Evolutionary conservation across 73 alveolate species (phyloP).

Genomic region (Strombidium stylifer): DNA sequence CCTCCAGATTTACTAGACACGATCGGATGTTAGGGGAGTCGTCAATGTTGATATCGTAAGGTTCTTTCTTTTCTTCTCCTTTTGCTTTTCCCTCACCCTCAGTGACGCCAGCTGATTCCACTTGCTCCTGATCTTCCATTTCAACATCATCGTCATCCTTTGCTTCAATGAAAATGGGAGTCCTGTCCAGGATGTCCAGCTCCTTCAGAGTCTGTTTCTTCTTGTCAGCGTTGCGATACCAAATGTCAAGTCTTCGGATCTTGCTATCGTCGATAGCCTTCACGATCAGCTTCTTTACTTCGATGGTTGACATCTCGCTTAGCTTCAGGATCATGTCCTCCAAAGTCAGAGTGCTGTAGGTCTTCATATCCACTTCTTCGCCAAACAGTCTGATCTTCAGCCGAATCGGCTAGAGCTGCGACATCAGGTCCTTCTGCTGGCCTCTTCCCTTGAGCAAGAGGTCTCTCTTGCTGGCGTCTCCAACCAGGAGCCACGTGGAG

Average conservation of each 20-base stretch:
- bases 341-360: background rate
- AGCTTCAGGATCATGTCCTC: background rate
- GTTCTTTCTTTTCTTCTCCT: background rate
- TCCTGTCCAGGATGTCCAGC: slow-evolving; percentile 3
- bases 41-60: slow-evolving; percentile 8
- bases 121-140: slow-evolving; percentile 7
- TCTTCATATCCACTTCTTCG: background rate
- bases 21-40: slow-evolving; percentile 27
- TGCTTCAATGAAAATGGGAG: slow-evolving; percentile 33
- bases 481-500: slow-evolving; percentile 22
- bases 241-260: slow-evolving; percentile 30
- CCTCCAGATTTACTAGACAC: slow-evolving; percentile 13
- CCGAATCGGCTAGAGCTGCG: slow-evolving; percentile 17
- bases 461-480: background rate
- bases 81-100: no score
- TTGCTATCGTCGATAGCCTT: slow-evolving; percentile 26
- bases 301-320: background rate
- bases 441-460: background rate
- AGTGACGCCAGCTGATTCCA: background rate
- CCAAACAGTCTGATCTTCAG: slow-evolving; percentile 24
- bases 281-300: background rate
- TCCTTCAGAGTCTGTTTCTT: slow-evolving; percentile 7
- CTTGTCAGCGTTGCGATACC: background rate
- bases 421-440: no score
- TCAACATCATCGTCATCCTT: slow-evolving; percentile 10